These are phyloP conservation scores for Annulohypoxylon moriforme DNA, from an alignment of 495 filamentous ascomycete genomes.

Conservation along the genomic window DNA sequence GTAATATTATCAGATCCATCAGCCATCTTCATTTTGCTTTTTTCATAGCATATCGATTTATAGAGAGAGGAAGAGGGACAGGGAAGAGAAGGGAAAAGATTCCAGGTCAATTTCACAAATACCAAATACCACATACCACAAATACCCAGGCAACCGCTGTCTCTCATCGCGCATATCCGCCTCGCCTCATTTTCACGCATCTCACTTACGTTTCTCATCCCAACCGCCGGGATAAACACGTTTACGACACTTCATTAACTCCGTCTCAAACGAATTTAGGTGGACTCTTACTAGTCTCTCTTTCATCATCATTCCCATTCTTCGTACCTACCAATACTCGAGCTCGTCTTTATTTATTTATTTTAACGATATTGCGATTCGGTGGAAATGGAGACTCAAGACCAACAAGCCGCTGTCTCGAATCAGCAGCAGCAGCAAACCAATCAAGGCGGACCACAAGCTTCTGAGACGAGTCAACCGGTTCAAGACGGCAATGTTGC, in stretches of 20 bases:
- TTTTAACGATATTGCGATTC: neutral
- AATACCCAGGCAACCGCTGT: conserved; percentile 3
- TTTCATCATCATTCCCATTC: neutral
- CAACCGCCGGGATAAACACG: neutral
- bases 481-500: conserved; percentile 10
- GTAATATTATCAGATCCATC: conserved; percentile 10
- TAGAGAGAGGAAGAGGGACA: neutral
- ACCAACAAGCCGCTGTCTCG: conserved; percentile 16
- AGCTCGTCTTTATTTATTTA: neutral
- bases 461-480: conserved; percentile 19
- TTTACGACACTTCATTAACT: neutral
- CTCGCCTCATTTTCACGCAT: conserved; percentile 22
- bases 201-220: conserved; percentile 15
- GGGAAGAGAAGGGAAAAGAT: neutral
- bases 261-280: neutral
- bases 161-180: neutral
- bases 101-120: neutral
- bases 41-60: neutral
- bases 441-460: conserved; percentile 4
- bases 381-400: conserved; percentile 33
- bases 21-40: neutral
- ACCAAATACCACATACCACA: neutral
- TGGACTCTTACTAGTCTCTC: neutral
- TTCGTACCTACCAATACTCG: neutral
- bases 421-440: conserved; percentile 17